phyloP scores from a whole-genome alignment of 768 basidiomycete genomes.

The Trametes coccinea region DNA sequence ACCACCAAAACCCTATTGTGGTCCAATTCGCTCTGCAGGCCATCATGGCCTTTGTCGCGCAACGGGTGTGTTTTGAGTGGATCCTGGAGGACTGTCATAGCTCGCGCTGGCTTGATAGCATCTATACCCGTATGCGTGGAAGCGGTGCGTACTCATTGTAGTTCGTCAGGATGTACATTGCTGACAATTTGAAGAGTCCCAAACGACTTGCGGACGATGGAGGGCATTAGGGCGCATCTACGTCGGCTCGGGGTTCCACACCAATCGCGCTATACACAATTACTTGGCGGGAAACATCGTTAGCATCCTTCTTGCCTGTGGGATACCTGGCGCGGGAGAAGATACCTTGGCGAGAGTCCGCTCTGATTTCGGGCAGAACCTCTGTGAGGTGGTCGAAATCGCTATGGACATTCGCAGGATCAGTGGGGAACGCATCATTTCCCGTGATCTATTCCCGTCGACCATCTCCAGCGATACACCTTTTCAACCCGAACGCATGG shows the following conservation, averaged over 20 bases:
- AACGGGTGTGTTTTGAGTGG: conserved; percentile 13
- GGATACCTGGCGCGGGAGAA: background rate
- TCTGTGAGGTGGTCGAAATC: background rate
- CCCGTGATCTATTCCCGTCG: background rate
- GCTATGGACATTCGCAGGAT: conserved; percentile 1
- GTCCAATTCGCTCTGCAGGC: conserved; percentile 14
- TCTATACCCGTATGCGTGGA: no score
- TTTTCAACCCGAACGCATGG: conserved; percentile 9
- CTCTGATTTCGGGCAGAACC: background rate
- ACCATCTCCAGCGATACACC: background rate
- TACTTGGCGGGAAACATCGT: background rate
- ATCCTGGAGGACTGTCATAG: background rate
- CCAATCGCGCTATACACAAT: no score
- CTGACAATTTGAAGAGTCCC: conserved; percentile 3
- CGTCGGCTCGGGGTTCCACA: background rate
- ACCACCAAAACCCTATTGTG: conserved; percentile 2
- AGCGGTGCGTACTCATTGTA: no score
- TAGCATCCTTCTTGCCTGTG: conserved; percentile 3
- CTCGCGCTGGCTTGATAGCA: no score
- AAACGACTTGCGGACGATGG: conserved; percentile 16
- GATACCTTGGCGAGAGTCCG: no score
- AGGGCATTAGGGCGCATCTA: conserved; percentile 11
- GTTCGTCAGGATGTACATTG: no score
- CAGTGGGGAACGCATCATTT: conserved; percentile 7
- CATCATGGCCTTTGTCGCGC: background rate